Evolutionary conservation across 805 yeast genomes (phyloP).

Genomic region (Ogataea nitratoaversa): DNA sequence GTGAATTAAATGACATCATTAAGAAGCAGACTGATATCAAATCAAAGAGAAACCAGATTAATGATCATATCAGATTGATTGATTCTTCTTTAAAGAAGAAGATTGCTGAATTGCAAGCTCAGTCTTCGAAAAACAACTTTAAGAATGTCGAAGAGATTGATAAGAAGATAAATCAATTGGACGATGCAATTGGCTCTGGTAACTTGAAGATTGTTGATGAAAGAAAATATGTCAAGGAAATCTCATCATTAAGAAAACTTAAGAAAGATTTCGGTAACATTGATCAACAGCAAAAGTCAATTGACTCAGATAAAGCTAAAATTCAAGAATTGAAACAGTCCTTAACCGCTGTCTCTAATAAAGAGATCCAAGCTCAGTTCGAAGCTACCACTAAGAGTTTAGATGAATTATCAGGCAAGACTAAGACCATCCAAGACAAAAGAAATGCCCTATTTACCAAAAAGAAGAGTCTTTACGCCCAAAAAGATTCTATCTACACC

Average conservation of each 20-base stretch:
- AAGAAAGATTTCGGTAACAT: conserved; percentile 72
- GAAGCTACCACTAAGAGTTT: conserved; percentile 67
- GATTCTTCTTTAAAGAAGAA: conserved; percentile 73
- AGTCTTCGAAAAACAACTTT: conserved; percentile 67
- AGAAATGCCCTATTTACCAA: conserved; percentile 59
- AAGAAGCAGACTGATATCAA: conserved; percentile 35
- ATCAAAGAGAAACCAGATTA: conserved; percentile 30
- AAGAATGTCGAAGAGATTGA: conserved; percentile 68
- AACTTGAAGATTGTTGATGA: conserved; percentile 85
- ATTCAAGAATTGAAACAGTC: conserved; percentile 70
- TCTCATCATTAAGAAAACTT: conserved; percentile 74
- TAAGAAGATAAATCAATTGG: conserved; percentile 59
- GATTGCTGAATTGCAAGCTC: conserved; percentile 66
- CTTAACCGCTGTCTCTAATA: conserved; percentile 51
- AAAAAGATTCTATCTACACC: conserved; percentile 64
- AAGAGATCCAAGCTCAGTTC: conserved; percentile 63
- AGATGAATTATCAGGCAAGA: conserved; percentile 57
- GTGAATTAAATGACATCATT: conserved; percentile 40
- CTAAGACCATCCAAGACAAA: conserved; percentile 61
- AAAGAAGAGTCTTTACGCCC: conserved; percentile 62
- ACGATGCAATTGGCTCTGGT: conserved; percentile 73
- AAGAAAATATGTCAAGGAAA: conserved; percentile 78
- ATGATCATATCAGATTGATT: conserved; percentile 64
- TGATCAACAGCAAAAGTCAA: conserved; percentile 69
- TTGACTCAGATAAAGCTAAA: conserved; percentile 75